phyloP scores from a whole-genome alignment of 495 filamentous ascomycete genomes.

The Tuber umbilicatum region DNA sequence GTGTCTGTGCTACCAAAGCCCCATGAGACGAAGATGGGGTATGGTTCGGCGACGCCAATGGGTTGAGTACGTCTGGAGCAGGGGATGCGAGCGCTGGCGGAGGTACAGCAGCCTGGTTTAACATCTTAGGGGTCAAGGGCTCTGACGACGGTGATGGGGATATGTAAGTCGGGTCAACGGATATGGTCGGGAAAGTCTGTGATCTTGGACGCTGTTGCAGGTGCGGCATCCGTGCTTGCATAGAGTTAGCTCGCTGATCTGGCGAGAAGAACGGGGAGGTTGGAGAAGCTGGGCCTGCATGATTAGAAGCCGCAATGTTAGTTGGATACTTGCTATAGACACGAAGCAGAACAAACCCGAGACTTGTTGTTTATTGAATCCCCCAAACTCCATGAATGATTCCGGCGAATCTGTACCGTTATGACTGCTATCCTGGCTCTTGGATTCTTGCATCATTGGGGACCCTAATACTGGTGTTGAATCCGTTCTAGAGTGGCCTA shows the following conservation, averaged over 20 bases:
- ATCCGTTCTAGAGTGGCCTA: constrained; percentile 35
- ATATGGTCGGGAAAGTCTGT: constrained; percentile 77
- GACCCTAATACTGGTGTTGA: constrained; percentile 41
- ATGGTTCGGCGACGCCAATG: constrained; percentile 43
- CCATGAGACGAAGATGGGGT: constrained; percentile 40
- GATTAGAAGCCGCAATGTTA: constrained; percentile 61
- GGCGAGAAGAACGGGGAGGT: constrained; percentile 80
- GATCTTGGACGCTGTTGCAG: constrained; percentile 65
- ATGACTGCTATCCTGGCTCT: constrained; percentile 39
- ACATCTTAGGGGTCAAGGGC: constrained; percentile 56
- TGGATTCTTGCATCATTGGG: constrained; percentile 36
- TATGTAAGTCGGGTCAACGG: constrained; percentile 63
- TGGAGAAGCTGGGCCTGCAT: constrained; percentile 71
- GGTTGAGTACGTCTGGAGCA: constrained; percentile 52
- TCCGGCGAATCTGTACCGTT: constrained; percentile 43
- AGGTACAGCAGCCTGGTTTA: constrained; percentile 51
- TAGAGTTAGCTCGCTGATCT: constrained; percentile 44
- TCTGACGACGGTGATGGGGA: constrained; percentile 58
- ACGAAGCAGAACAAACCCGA: constrained; percentile 53
- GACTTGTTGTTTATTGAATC: constrained; percentile 48
- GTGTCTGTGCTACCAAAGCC: constrained; percentile 45
- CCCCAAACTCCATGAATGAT: constrained; percentile 47
- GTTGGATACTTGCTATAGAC: constrained; percentile 51
- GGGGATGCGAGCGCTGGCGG: constrained; percentile 66
- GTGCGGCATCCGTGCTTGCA: constrained; percentile 54